Conservation (phyloP, 257 asterid species). For the Solanum boliviense region DNA sequence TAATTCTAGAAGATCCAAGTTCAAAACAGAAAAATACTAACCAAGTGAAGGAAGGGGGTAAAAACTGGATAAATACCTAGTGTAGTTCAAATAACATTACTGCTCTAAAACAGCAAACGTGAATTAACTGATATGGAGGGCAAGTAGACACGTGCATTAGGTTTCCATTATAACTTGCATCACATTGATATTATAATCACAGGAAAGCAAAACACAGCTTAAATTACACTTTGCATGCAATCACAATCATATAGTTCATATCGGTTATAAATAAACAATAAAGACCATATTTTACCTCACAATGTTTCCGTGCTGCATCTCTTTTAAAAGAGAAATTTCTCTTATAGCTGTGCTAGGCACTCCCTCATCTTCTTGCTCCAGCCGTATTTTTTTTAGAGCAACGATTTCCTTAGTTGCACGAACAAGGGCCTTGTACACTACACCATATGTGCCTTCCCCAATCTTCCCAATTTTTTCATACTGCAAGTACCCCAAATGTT, state of each 20-base stretch:
- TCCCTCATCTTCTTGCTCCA: slow-evolving; percentile 98
- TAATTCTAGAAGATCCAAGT: not conserved
- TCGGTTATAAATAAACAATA: not conserved
- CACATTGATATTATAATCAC: not conserved
- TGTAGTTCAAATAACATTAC: not conserved
- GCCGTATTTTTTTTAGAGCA: slow-evolving; percentile 85
- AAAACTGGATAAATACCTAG: not conserved
- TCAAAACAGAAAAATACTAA: not conserved
- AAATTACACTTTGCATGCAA: not conserved
- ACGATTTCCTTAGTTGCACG: slow-evolving; percentile 72
- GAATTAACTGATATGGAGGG: not conserved
- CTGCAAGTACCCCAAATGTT: slow-evolving; percentile 27
- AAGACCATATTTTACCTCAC: slow-evolving; percentile 40
- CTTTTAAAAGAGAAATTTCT: slow-evolving; percentile 87
- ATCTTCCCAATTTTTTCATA: slow-evolving; percentile 96
- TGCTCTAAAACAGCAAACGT: not conserved
- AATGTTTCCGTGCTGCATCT: slow-evolving; percentile 91
- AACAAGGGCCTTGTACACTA: slow-evolving; percentile 93
- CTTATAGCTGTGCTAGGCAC: slow-evolving; percentile 96
- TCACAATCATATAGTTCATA: not conserved
- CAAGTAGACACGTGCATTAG: not conserved
- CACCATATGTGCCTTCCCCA: slow-evolving; percentile 97
- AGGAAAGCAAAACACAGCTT: not conserved
- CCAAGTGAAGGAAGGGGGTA: not conserved
- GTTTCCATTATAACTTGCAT: not conserved